Evolutionary conservation across 2,329 filamentous ascomycete genomes (phyloP).

Genomic region (Xylogone sp.): DNA sequence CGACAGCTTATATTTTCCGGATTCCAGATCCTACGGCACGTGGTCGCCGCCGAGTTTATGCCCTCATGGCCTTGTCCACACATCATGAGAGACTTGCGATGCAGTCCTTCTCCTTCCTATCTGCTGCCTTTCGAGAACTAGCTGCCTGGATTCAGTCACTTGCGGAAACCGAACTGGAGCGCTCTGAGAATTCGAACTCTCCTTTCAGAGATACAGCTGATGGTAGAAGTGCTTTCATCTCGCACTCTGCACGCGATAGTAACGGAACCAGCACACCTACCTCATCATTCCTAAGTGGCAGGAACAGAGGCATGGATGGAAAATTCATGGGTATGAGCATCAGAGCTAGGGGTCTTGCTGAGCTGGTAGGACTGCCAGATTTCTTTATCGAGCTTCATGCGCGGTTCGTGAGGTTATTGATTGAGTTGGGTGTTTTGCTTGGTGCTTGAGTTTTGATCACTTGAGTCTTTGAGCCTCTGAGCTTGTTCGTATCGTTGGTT

Average conservation of each 20-base stretch:
- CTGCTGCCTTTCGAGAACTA: conserved; percentile 59
- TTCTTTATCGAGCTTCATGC: conserved; percentile 66
- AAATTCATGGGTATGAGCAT: conserved; percentile 43
- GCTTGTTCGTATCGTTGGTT: no score
- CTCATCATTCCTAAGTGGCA: conserved; percentile 22
- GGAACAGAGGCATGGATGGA: conserved; percentile 19
- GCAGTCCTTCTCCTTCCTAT: conserved; percentile 61
- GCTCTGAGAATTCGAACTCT: conserved; percentile 13
- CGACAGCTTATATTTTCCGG: conserved; percentile 67
- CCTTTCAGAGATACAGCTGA: conserved; percentile 2
- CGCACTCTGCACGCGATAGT: neutral
- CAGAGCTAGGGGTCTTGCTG: conserved; percentile 58
- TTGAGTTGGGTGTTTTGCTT: conserved; percentile 35
- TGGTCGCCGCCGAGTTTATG: conserved; percentile 66
- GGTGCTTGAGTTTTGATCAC: neutral
- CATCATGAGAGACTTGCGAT: conserved; percentile 62
- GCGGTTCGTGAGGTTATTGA: conserved; percentile 58
- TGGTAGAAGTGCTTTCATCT: neutral
- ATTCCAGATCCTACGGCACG: conserved; percentile 65
- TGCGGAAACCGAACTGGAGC: conserved; percentile 60
- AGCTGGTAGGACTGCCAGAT: conserved; percentile 62
- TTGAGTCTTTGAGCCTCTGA: neutral
- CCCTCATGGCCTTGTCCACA: conserved; percentile 61
- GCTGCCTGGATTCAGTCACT: conserved; percentile 63
- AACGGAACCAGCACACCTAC: conserved; percentile 14